Evolutionary conservation across 2,329 filamentous ascomycete genomes (phyloP).

Genomic region (Aspergillus sp.): DNA sequence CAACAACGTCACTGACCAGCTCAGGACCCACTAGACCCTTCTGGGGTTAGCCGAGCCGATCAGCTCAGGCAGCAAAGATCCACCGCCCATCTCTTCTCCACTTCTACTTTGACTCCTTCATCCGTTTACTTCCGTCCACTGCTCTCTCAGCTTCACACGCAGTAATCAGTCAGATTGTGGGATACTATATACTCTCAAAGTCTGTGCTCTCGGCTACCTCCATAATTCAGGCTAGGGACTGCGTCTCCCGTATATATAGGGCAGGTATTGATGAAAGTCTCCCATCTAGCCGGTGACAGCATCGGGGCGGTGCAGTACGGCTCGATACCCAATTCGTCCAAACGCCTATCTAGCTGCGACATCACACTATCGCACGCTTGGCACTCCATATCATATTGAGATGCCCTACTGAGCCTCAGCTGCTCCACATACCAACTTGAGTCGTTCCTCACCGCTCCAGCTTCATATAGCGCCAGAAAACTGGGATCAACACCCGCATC

Average conservation of each 20-base stretch:
- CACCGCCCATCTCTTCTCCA: neutral
- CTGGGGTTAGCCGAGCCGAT: neutral
- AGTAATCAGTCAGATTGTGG: no score
- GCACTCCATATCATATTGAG: conserved; percentile 7
- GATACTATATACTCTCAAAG: neutral
- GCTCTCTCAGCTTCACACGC: neutral
- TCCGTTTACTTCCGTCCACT: neutral
- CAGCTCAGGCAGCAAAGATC: neutral
- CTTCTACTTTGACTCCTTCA: neutral
- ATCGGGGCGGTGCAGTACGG: conserved; percentile 11
- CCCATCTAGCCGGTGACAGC: neutral
- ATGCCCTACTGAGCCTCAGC: neutral
- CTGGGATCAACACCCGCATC: conserved; percentile 14
- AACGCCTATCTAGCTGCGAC: conserved; percentile 1
- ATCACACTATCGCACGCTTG: neutral
- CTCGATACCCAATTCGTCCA: conserved; percentile 5
- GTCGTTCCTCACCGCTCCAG: conserved; percentile 13
- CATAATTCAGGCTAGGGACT: neutral
- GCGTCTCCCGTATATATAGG: neutral
- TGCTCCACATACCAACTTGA: conserved; percentile 20
- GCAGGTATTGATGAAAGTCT: neutral
- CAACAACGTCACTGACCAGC: neutral
- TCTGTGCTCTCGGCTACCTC: neutral
- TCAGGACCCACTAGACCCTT: neutral
- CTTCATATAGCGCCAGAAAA: conserved; percentile 19